A percentile compares a stretch with the other conserved stretches of the same genome.
phyloP scores from a whole-genome alignment of 305 asterid species.

The Fraxinus latifolia region DNA sequence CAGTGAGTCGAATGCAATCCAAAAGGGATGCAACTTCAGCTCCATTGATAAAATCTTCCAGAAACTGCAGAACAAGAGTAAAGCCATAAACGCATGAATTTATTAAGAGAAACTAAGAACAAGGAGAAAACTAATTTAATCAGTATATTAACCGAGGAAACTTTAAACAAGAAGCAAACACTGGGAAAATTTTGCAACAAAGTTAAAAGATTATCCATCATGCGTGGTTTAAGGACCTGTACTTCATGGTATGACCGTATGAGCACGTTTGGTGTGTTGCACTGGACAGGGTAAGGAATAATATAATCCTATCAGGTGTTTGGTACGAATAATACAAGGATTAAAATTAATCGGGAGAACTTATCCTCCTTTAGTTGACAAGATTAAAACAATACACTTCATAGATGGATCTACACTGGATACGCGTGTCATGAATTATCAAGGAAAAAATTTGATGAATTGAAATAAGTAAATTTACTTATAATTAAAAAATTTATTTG shows the following conservation, averaged over 20 bases:
- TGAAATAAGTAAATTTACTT: neutral
- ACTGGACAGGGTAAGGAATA: neutral
- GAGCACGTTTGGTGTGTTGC: neutral
- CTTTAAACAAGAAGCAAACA: neutral
- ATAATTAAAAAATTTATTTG: no score
- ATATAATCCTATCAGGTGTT: neutral
- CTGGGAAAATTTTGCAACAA: neutral
- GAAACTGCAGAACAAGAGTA: conserved; percentile 54
- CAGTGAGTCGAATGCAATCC: conserved; percentile 96
- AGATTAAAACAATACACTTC: neutral
- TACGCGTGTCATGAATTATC: neutral
- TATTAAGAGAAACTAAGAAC: conserved; percentile 13
- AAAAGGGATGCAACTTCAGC: conserved; percentile 94
- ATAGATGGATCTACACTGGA: neutral
- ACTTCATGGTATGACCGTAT: neutral
- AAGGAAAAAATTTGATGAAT: neutral
- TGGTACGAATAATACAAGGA: neutral
- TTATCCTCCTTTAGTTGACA: neutral
- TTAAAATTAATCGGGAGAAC: neutral
- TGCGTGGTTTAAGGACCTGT: neutral
- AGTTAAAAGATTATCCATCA: neutral
- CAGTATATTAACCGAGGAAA: neutral
- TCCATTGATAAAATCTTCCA: conserved; percentile 97
- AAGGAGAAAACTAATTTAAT: conserved; percentile 14
- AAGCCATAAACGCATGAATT: conserved; percentile 10